Evolutionary conservation across 2,329 filamentous ascomycete species (phyloP).

Genomic region (Hymenoscyphus occultus): DNA sequence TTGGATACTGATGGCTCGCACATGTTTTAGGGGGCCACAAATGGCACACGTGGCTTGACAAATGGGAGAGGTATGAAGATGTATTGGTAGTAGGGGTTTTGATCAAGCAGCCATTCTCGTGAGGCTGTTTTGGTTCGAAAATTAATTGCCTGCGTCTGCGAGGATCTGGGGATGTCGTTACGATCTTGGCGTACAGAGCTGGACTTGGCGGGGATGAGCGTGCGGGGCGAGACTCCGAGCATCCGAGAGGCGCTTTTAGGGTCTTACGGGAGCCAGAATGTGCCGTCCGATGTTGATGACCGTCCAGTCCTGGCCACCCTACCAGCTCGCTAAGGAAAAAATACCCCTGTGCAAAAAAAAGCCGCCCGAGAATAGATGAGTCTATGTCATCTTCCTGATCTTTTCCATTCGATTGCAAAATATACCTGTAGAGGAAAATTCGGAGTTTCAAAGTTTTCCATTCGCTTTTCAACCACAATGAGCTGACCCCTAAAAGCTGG

Average conservation of each 20-base stretch:
- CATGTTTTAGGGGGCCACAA: background rate
- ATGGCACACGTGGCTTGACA: background rate
- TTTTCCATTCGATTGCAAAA: background rate
- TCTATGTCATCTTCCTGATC: background rate
- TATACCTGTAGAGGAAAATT: background rate
- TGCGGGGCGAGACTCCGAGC: background rate
- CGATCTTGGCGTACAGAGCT: background rate
- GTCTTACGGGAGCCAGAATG: background rate
- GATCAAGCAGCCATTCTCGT: background rate
- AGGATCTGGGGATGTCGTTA: constrained; percentile 1
- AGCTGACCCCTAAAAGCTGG: background rate
- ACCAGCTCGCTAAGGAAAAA: background rate
- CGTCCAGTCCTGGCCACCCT: background rate
- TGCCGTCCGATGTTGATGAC: background rate
- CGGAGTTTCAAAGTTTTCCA: background rate
- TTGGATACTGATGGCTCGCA: background rate
- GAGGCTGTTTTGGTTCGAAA: background rate
- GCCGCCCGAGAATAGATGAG: background rate
- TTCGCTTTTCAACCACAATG: background rate
- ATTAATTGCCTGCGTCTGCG: constrained; percentile 3
- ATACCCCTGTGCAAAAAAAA: constrained; percentile 1
- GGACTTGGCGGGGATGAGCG: background rate
- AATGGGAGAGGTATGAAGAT: background rate
- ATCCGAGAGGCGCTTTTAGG: background rate
- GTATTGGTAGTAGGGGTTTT: background rate